Evolutionary conservation across 192 early-diverging fungal species (phyloP).

Genomic region (Podila horticola): DNA sequence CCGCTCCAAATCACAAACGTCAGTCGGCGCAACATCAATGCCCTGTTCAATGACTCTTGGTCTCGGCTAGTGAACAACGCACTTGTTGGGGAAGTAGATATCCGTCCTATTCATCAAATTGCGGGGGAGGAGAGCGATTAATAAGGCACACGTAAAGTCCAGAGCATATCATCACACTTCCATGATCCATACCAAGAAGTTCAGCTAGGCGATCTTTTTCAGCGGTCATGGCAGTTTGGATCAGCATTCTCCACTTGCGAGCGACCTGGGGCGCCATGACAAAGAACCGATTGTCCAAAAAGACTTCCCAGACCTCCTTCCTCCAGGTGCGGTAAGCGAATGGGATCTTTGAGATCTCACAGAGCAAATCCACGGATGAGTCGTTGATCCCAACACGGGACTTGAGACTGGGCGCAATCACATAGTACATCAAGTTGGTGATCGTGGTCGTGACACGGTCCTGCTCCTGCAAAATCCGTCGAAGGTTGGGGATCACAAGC

Average conservation of each 20-base stretch:
- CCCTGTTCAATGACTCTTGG: slow-evolving; percentile 76
- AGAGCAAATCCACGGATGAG: slow-evolving; percentile 66
- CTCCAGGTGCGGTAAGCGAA: slow-evolving; percentile 73
- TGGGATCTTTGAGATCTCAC: slow-evolving; percentile 69
- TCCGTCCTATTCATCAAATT: slow-evolving; percentile 53
- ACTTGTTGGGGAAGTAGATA: slow-evolving; percentile 75
- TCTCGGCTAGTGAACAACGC: slow-evolving; percentile 87
- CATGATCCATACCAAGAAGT: slow-evolving; percentile 61
- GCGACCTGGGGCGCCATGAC: slow-evolving; percentile 63
- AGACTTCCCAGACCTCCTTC: slow-evolving; percentile 83
- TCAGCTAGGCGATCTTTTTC: slow-evolving; percentile 86
- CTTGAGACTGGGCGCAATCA: slow-evolving; percentile 75
- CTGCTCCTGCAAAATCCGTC: slow-evolving; percentile 77
- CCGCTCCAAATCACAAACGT: slow-evolving; percentile 85
- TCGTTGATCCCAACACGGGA: slow-evolving; percentile 51
- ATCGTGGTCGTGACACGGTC: slow-evolving; percentile 72
- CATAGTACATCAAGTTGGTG: slow-evolving; percentile 85
- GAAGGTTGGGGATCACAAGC: slow-evolving; percentile 73
- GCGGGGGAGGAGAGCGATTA: neutral
- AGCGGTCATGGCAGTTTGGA: slow-evolving; percentile 73
- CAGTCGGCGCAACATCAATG: slow-evolving; percentile 77
- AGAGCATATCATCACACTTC: neutral
- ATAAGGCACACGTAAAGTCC: neutral
- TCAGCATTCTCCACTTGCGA: slow-evolving; percentile 74
- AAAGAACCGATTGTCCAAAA: slow-evolving; percentile 78